Percentiles rank a stretch among this genome's conserved stretches.
phyloP scores from a whole-genome alignment of 2,329 filamentous ascomycete genomes.

The Arachnomyces sp. region DNA sequence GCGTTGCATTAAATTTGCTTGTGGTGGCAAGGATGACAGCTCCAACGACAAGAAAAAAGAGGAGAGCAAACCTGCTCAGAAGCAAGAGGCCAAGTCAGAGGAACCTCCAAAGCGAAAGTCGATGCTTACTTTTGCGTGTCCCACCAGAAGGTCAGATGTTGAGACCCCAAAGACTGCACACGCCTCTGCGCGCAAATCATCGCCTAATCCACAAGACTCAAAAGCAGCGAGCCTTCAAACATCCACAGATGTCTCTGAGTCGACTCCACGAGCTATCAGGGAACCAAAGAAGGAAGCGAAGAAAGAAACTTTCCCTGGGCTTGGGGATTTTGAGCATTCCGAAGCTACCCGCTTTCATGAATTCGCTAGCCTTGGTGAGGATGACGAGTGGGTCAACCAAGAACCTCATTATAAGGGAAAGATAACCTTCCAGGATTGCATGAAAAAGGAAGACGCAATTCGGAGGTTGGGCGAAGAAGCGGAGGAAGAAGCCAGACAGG shows the following conservation, averaged over 20 bases:
- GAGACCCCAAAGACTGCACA: conserved; percentile 17
- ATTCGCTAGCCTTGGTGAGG: conserved; percentile 72
- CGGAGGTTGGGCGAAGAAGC: conserved; percentile 79
- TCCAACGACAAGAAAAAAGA: conserved; percentile 35
- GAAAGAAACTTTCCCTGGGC: conserved; percentile 25
- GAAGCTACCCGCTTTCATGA: conserved; percentile 63
- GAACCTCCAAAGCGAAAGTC: conserved; percentile 35
- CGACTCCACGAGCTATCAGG: conserved; percentile 10
- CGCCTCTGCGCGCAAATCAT: conserved; percentile 17
- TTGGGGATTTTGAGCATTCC: conserved; percentile 34
- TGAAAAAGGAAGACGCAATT: conserved; percentile 83
- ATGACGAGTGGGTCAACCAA: conserved; percentile 87
- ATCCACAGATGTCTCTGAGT: conserved; percentile 8
- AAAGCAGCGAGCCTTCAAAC: conserved; percentile 18
- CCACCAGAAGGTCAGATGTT: conserved; percentile 25
- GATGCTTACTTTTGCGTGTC: conserved; percentile 41
- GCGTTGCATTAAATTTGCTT: conserved; percentile 88
- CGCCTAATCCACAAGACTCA: conserved; percentile 12
- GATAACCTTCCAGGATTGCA: conserved; percentile 80
- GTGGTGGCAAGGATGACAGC: conserved; percentile 51
- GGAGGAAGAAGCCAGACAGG: conserved; percentile 74
- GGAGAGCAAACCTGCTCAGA: conserved; percentile 21
- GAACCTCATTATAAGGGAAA: conserved; percentile 55
- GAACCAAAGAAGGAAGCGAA: conserved; percentile 10
- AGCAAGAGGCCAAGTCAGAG: conserved; percentile 9